These are phyloP conservation scores for Lactifluus rugatus DNA, from an alignment of 768 basidiomycete species.

Conservation along the genomic window DNA sequence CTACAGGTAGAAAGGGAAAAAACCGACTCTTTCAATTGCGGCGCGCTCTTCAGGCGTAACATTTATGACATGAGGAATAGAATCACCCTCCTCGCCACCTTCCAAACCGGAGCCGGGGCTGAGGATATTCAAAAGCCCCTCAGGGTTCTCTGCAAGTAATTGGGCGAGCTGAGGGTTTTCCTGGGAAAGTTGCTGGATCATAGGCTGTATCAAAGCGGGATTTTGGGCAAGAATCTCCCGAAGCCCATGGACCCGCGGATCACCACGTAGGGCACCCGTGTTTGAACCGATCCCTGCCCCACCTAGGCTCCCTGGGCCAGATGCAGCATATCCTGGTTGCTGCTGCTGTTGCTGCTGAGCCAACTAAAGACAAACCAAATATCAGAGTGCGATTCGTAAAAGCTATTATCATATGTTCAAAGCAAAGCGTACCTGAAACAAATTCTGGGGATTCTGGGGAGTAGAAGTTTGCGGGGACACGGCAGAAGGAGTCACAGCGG, in stretches of 20 bases:
- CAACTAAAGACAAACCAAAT: slow-evolving; percentile 34
- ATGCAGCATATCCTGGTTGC: slow-evolving; percentile 25
- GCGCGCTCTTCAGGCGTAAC: slow-evolving; percentile 82
- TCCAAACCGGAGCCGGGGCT: slow-evolving; percentile 33
- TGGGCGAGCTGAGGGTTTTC: slow-evolving; percentile 71
- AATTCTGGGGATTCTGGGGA: slow-evolving; percentile 76
- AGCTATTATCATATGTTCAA: not conserved
- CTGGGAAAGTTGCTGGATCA: slow-evolving; percentile 73
- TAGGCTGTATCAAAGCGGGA: slow-evolving; percentile 64
- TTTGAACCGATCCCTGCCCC: slow-evolving; percentile 33
- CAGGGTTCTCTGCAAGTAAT: slow-evolving; percentile 60
- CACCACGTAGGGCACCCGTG: slow-evolving; percentile 45
- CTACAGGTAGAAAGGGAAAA: not conserved
- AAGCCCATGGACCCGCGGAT: slow-evolving; percentile 61
- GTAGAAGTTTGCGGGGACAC: slow-evolving; percentile 29
- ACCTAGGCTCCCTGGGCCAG: slow-evolving; percentile 18
- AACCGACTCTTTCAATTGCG: slow-evolving; percentile 79
- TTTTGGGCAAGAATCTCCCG: slow-evolving; percentile 66
- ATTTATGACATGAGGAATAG: slow-evolving; percentile 46
- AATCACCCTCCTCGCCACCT: slow-evolving; percentile 31
- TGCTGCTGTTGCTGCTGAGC: slow-evolving; percentile 63
- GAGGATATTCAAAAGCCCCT: slow-evolving; percentile 54
- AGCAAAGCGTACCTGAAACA: slow-evolving; percentile 60
- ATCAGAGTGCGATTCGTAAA: not conserved
- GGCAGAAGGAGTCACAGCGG: slow-evolving; percentile 29